Evolutionary conservation across 129 eudicot genomes (phyloP).

Genomic region (Cynara cardunculus): DNA sequence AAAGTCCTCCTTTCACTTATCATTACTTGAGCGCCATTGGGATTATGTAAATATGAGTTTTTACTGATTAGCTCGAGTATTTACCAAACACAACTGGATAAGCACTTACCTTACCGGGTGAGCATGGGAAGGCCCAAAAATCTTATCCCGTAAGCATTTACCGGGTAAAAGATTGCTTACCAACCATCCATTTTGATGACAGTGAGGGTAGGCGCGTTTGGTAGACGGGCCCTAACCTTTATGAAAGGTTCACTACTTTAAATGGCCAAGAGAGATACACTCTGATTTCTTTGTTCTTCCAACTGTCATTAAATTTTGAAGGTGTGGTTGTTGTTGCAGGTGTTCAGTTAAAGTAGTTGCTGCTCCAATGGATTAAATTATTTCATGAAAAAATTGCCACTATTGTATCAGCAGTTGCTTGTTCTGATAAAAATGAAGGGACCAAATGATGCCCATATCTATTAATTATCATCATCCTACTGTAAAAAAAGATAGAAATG

Average conservation of each 20-base stretch:
- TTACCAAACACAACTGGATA: no score
- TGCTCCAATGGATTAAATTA: constrained; percentile 14
- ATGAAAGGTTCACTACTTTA: not conserved
- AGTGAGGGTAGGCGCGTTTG: not conserved
- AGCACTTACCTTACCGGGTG: no score
- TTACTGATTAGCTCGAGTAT: no score
- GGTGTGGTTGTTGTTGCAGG: constrained; percentile 19
- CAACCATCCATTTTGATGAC: no score
- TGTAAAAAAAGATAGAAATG: constrained; percentile 10
- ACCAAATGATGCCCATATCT: not conserved
- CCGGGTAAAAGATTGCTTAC: no score
- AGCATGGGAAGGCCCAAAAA: no score
- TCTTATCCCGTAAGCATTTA: no score
- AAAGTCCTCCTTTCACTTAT: no score
- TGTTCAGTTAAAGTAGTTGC: constrained; percentile 15
- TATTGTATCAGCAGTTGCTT: constrained; percentile 24
- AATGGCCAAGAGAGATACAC: not conserved
- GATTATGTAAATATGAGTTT: no score
- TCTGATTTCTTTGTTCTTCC: not conserved
- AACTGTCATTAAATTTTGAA: not conserved
- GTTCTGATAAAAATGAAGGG: not conserved
- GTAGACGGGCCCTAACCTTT: not conserved
- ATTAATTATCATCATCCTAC: not conserved
- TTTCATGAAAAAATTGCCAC: not conserved
- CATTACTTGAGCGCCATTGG: no score